Percentiles rank a stretch among this genome's conserved stretches.
phyloP scores from a whole-genome alignment of 805 yeast genomes.

The Teunomyces gatunensis region DNA sequence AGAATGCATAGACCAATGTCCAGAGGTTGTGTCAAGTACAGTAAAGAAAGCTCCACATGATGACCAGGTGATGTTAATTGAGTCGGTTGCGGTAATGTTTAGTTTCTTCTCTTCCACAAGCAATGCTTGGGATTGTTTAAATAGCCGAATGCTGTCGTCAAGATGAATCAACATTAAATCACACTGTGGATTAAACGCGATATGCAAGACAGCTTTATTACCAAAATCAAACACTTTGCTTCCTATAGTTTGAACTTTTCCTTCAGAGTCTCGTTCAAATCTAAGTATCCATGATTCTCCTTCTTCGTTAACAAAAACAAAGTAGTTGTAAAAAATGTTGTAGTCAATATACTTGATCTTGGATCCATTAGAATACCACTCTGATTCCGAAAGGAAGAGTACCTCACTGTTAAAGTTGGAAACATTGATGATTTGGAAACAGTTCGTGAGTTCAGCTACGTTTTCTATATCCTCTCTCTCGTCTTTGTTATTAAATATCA shows the following conservation, averaged over 20 bases:
- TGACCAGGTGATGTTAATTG: slow-evolving; percentile 26
- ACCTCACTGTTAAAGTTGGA: slow-evolving; percentile 28
- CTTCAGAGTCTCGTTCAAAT: slow-evolving; percentile 2
- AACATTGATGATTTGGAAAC: slow-evolving; percentile 34
- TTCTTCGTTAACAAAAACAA: slow-evolving; percentile 26
- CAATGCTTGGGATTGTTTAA: slow-evolving; percentile 7
- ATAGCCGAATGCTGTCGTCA: slow-evolving; percentile 6
- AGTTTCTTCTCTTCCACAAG: not conserved
- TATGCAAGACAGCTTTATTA: not conserved
- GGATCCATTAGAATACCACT: slow-evolving; percentile 24
- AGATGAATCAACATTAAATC: slow-evolving; percentile 17
- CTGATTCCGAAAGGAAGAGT: slow-evolving; percentile 22
- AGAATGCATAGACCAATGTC: slow-evolving; percentile 31
- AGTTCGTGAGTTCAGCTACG: slow-evolving; percentile 3
- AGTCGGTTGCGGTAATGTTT: not conserved
- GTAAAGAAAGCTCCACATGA: slow-evolving; percentile 35
- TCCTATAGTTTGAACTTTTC: slow-evolving; percentile 2
- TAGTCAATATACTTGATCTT: slow-evolving; percentile 22
- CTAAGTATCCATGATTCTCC: slow-evolving; percentile 22
- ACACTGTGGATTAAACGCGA: slow-evolving; percentile 23
- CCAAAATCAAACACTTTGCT: slow-evolving; percentile 1
- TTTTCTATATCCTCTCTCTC: slow-evolving; percentile 5
- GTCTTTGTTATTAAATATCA: slow-evolving; percentile 26
- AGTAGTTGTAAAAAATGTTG: slow-evolving; percentile 23
- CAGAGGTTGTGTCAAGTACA: slow-evolving; percentile 15